phyloP scores from a whole-genome alignment of 805 yeast genomes.

The Dipodascus albidus region DNA sequence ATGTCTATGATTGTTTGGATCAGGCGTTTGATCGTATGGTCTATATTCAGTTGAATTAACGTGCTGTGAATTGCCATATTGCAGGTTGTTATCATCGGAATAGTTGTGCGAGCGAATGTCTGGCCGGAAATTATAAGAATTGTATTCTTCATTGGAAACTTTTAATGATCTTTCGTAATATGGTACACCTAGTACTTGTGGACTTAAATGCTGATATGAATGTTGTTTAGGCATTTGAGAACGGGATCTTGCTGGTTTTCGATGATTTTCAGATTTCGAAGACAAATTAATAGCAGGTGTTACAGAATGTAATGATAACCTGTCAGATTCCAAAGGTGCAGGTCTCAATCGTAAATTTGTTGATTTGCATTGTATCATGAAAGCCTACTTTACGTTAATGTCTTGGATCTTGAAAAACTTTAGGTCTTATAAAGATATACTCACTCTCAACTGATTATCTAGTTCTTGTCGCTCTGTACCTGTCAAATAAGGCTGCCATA shows the following conservation, averaged over 20 bases:
- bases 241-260: too few relatives aligned
- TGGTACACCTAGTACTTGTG: too few relatives aligned
- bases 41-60: not conserved
- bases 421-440: not conserved
- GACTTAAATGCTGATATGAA: too few relatives aligned
- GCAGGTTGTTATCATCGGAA: too few relatives aligned
- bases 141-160: too few relatives aligned
- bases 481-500: constrained; percentile 21
- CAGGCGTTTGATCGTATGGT: not conserved
- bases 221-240: too few relatives aligned
- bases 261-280: not conserved
- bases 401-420: not conserved
- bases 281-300: too few relatives aligned
- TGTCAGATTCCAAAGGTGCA: constrained; percentile 22
- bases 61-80: not conserved
- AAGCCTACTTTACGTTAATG: constrained; percentile 7
- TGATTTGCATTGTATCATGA: constrained; percentile 14
- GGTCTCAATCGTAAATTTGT: constrained; percentile 17
- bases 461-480: constrained; percentile 21
- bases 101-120: too few relatives aligned
- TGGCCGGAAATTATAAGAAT: too few relatives aligned
- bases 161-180: too few relatives aligned
- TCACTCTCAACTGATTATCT: constrained; percentile 19
- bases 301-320: not conserved
- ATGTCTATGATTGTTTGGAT: not conserved